These are phyloP conservation scores for Cephaloascus fragrans DNA, from an alignment of 805 yeast species.

Conservation along the genomic window DNA sequence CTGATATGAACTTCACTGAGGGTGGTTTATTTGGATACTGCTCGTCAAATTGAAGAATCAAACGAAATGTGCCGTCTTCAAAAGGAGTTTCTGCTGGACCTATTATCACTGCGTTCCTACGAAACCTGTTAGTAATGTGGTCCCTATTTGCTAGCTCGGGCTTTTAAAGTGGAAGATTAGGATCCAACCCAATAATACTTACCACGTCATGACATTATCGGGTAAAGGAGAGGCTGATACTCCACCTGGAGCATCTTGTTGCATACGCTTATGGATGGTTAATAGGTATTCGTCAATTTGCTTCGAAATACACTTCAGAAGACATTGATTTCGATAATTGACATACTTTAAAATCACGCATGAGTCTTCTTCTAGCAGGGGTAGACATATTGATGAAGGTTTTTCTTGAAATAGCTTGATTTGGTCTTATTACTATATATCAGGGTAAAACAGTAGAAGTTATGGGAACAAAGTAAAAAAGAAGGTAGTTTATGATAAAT, in stretches of 20 bases:
- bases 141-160: background rate
- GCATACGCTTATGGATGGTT: constrained; percentile 64
- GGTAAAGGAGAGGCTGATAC: constrained; percentile 96
- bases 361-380: constrained; percentile 95
- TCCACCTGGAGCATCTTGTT: constrained; percentile 97
- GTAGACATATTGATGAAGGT: constrained; percentile 81
- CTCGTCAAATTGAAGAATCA: constrained; percentile 84
- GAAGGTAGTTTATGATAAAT: no score
- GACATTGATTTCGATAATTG: no score
- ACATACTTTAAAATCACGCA: constrained; percentile 92
- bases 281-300: no score
- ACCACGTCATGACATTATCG: constrained; percentile 92
- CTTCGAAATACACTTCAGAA: no score
- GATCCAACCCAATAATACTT: constrained; percentile 4
- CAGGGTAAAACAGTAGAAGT: no score
- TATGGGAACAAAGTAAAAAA: no score
- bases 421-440: no score
- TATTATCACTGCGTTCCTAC: constrained; percentile 84
- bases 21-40: constrained; percentile 98
- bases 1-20: constrained; percentile 77
- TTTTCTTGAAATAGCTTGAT: no score
- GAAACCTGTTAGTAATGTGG: constrained; percentile 2
- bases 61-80: constrained; percentile 93
- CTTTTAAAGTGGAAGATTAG: background rate
- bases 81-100: constrained; percentile 98